phyloP scores from a whole-genome alignment of 495 filamentous ascomycete species.

The Penicillium cosmopolitanum region DNA sequence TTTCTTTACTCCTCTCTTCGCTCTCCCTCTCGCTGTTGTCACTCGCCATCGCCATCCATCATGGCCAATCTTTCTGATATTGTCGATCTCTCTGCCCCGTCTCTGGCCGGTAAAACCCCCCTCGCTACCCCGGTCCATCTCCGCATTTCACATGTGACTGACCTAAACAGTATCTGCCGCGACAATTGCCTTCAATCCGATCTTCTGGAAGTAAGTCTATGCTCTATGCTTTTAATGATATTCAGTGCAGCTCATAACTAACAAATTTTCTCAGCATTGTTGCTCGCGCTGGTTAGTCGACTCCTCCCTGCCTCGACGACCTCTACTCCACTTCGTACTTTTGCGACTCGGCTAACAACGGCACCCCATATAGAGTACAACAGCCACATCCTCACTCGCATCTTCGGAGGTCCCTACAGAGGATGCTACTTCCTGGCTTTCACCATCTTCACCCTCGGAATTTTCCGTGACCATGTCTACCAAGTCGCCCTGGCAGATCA shows the following conservation, averaged over 20 bases:
- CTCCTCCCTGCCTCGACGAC: not conserved
- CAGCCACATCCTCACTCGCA: slow-evolving; percentile 81
- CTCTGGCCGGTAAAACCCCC: slow-evolving; percentile 45
- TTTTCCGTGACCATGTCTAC: slow-evolving; percentile 79
- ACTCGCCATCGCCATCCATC: not conserved
- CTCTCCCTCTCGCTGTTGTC: slow-evolving; percentile 1
- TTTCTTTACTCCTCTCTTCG: slow-evolving; percentile 9
- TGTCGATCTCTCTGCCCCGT: slow-evolving; percentile 50
- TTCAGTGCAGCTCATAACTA: not conserved
- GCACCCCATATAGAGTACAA: slow-evolving; percentile 74
- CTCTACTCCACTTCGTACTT: slow-evolving; percentile 8
- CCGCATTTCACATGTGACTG: slow-evolving; percentile 43
- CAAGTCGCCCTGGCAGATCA: slow-evolving; percentile 43
- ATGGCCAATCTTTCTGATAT: slow-evolving; percentile 47
- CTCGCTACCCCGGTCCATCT: slow-evolving; percentile 7
- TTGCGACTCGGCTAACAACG: slow-evolving; percentile 18
- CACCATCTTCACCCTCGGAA: slow-evolving; percentile 87
- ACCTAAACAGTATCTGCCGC: slow-evolving; percentile 48
- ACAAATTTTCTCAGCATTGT: slow-evolving; percentile 37
- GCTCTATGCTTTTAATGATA: not conserved
- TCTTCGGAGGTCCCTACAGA: slow-evolving; percentile 78
- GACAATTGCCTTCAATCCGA: slow-evolving; percentile 58
- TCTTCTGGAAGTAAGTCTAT: slow-evolving; percentile 59
- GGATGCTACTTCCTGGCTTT: slow-evolving; percentile 90
- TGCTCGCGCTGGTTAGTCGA: slow-evolving; percentile 49